phyloP scores from a whole-genome alignment of 345 rosid genomes.

The Geranium brycei region DNA sequence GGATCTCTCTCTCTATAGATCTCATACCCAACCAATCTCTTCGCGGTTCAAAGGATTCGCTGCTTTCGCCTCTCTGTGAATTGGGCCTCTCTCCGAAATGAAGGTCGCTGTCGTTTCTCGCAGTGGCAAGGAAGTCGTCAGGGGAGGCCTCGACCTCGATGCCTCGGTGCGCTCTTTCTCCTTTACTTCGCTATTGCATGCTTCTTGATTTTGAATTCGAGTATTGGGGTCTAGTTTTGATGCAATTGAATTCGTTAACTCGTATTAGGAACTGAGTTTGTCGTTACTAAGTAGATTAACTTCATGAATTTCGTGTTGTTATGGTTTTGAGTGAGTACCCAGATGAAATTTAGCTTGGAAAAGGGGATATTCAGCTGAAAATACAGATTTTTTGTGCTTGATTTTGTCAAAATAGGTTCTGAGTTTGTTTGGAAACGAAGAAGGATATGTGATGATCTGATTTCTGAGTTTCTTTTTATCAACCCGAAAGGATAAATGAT shows the following conservation, averaged over 20 bases:
- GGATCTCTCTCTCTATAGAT: too few species aligned
- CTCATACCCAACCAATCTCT: too few species aligned
- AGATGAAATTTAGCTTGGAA: not conserved
- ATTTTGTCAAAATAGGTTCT: not conserved
- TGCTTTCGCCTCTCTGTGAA: conserved; percentile 1
- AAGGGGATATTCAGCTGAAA: not conserved
- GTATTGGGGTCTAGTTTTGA: not conserved
- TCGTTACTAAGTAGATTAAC: not conserved
- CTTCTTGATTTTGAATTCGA: not conserved
- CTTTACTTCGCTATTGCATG: not conserved
- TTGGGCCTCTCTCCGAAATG: conserved; percentile 43
- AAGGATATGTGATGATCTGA: not conserved
- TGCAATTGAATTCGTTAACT: not conserved
- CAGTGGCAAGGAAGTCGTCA: conserved; percentile 73
- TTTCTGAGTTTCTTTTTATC: too few species aligned
- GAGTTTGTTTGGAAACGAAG: not conserved
- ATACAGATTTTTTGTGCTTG: not conserved
- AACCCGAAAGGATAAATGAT: too few species aligned
- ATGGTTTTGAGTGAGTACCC: not conserved
- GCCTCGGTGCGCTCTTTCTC: conserved; percentile 38
- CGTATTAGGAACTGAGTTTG: not conserved
- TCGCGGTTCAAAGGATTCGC: not conserved
- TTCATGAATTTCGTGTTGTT: too few species aligned
- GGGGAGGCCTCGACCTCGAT: conserved; percentile 59
- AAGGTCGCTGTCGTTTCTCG: conserved; percentile 72